These are phyloP conservation scores for Lepiota brunneoincarnata DNA, from an alignment of 768 basidiomycete genomes.

Conservation along the genomic window DNA sequence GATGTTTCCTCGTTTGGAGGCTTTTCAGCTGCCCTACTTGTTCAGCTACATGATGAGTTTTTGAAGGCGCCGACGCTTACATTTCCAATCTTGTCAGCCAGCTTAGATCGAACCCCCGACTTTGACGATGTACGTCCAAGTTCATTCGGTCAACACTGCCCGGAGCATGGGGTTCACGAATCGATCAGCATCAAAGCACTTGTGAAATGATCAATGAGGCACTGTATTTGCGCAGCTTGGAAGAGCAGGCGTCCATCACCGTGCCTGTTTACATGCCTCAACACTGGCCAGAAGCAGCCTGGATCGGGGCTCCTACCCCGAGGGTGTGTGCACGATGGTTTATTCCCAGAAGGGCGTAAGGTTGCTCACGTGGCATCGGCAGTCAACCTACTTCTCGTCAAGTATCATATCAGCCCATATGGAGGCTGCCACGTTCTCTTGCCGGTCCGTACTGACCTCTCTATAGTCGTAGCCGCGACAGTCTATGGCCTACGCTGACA, in stretches of 20 bases:
- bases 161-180: constrained; percentile 3
- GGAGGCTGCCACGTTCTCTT: constrained; percentile 55
- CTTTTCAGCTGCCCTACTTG: constrained; percentile 58
- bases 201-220: constrained; percentile 60
- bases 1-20: constrained; percentile 65
- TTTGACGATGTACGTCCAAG: constrained; percentile 50
- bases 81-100: constrained; percentile 56
- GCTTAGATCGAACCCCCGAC: constrained; percentile 28
- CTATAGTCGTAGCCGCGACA: not conserved
- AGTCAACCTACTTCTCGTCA: constrained; percentile 46
- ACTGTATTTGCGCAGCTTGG: constrained; percentile 48
- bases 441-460: constrained; percentile 41
- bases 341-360: constrained; percentile 8
- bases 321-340: constrained; percentile 20
- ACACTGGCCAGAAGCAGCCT: constrained; percentile 33
- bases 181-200: constrained; percentile 30
- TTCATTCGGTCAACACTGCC: constrained; percentile 7
- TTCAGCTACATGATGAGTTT: constrained; percentile 65
- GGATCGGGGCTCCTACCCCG: constrained; percentile 23
- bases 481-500: not conserved
- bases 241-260: constrained; percentile 46
- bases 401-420: constrained; percentile 58
- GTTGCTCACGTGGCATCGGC: constrained; percentile 18
- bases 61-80: constrained; percentile 56
- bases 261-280: constrained; percentile 48